These are phyloP conservation scores for Erodium moschatum DNA, from an alignment of 441 rosid species.

Conservation along the genomic window DNA sequence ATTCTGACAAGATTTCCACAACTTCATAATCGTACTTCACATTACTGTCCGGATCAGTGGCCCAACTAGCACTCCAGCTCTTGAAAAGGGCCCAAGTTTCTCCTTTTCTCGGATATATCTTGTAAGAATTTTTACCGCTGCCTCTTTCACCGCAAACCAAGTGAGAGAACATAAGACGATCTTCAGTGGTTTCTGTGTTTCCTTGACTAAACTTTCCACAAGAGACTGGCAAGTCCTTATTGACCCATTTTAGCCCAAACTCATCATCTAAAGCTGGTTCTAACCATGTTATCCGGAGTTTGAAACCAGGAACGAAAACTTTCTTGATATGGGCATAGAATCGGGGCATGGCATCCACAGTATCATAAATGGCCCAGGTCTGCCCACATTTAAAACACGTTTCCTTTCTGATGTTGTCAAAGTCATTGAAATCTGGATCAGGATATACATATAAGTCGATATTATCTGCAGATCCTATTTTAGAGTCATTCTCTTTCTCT, in stretches of 20 bases:
- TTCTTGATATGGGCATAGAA: constrained; percentile 51
- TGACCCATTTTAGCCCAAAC: constrained; percentile 37
- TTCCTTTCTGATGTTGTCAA: constrained; percentile 33
- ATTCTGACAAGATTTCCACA: constrained; percentile 60
- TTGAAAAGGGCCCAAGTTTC: constrained; percentile 77
- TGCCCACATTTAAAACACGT: constrained; percentile 40
- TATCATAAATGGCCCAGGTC: constrained; percentile 53
- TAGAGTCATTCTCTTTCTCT: constrained; percentile 21
- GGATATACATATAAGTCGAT: constrained; percentile 30
- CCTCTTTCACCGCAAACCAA: constrained; percentile 29
- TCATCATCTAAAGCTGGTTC: constrained; percentile 45
- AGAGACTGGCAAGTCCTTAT: constrained; percentile 33
- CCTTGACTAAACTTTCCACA: constrained; percentile 61
- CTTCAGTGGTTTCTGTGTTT: constrained; percentile 23
- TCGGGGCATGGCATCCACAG: constrained; percentile 57
- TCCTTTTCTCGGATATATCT: constrained; percentile 57
- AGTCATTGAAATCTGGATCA: constrained; percentile 55
- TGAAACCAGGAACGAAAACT: constrained; percentile 33
- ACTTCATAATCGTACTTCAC: constrained; percentile 54
- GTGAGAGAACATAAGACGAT: constrained; percentile 53
- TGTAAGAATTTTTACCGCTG: constrained; percentile 17
- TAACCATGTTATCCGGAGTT: constrained; percentile 48
- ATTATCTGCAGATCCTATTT: constrained; percentile 20
- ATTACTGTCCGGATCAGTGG: constrained; percentile 24
- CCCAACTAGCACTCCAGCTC: constrained; percentile 58